These are phyloP conservation scores for Paramecium sonneborni DNA, from an alignment of 73 alveolate species.

Conservation along the genomic window DNA sequence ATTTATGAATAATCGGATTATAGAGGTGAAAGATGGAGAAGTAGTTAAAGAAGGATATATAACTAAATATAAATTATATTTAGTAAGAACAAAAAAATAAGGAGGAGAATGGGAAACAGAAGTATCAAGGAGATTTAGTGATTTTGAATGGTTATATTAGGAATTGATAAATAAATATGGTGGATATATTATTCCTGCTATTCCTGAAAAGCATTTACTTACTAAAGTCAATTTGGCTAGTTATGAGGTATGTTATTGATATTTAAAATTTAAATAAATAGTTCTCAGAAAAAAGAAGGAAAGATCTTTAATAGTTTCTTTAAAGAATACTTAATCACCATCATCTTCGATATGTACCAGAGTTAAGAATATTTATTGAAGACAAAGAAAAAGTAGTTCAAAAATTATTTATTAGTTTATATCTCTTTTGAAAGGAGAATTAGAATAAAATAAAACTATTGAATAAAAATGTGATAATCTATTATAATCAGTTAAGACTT, in stretches of 20 bases:
- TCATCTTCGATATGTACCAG: constrained; percentile 58
- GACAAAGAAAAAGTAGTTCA: constrained; percentile 51
- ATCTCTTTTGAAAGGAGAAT: constrained; percentile 62
- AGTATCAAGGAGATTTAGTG: constrained; percentile 68
- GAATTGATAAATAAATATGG: constrained; percentile 68
- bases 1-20: constrained; percentile 33
- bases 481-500: constrained; percentile 23
- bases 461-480: constrained; percentile 65
- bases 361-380: constrained; percentile 46
- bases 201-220: constrained; percentile 62
- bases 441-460: constrained; percentile 60
- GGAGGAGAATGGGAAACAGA: constrained; percentile 61
- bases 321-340: constrained; percentile 54
- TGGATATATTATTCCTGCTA: constrained; percentile 61
- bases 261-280: not conserved
- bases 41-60: constrained; percentile 56
- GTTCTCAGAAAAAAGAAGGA: constrained; percentile 61
- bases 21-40: constrained; percentile 39
- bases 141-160: constrained; percentile 65
- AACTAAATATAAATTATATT: constrained; percentile 57
- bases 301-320: constrained; percentile 54
- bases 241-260: not conserved
- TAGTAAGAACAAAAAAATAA: constrained; percentile 51
- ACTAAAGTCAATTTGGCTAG: constrained; percentile 60
- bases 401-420: constrained; percentile 5